These are phyloP conservation scores for Penstemon davidsonii DNA, from an alignment of 257 asterid genomes.

Conservation along the genomic window DNA sequence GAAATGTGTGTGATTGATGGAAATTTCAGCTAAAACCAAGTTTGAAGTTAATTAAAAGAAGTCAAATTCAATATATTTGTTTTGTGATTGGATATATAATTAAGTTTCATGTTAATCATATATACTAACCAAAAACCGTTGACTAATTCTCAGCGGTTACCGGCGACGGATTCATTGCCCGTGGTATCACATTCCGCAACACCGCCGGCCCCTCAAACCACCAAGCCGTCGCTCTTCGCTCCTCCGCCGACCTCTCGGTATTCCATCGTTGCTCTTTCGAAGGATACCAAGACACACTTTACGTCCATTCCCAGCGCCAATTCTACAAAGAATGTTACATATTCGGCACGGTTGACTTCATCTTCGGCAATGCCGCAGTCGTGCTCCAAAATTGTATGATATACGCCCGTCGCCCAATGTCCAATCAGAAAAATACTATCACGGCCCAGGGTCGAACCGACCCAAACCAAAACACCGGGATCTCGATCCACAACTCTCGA, in stretches of 20 bases:
- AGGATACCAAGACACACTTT: constrained; percentile 54
- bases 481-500: constrained; percentile 49
- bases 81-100: too few relatives aligned
- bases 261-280: constrained; percentile 43
- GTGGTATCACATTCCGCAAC: constrained; percentile 56
- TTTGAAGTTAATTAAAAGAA: too few relatives aligned
- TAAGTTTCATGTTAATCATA: too few relatives aligned
- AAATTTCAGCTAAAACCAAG: too few relatives aligned
- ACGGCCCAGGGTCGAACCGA: constrained; percentile 58
- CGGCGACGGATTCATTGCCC: constrained; percentile 54
- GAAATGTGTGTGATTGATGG: too few relatives aligned
- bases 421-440: constrained; percentile 44
- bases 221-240: constrained; percentile 59
- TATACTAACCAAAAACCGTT: too few relatives aligned
- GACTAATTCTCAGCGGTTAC: constrained; percentile 45
- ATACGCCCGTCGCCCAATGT: constrained; percentile 45
- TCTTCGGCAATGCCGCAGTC: constrained; percentile 57
- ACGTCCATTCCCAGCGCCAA: constrained; percentile 43
- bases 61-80: too few relatives aligned
- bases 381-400: constrained; percentile 46
- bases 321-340: constrained; percentile 56
- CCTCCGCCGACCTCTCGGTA: constrained; percentile 53
- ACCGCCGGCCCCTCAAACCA: constrained; percentile 53
- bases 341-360: constrained; percentile 57
- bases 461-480: constrained; percentile 53